Base-by-base conservation (phyloP, 2,329 filamentous ascomycete genomes). In the Venturia aucupariae region DNA sequence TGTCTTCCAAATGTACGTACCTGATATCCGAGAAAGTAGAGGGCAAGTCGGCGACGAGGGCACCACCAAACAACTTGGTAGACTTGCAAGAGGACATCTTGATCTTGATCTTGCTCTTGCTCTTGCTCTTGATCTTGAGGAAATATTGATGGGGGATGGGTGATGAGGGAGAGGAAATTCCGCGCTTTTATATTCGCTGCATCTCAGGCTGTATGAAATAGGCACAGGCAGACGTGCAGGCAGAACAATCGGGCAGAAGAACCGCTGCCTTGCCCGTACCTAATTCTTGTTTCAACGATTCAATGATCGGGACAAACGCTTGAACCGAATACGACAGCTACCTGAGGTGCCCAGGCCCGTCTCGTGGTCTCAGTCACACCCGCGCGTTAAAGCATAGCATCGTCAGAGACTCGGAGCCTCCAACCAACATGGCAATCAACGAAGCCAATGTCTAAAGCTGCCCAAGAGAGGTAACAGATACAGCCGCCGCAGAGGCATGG, bases 21-120 rank as follows among this genome's bases (percentile, higher is more conserved):
- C 87, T 90, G 65, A 90, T 87, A 71, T 92, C 89, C 69, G 83
- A 83, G 74, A 90, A 90, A 67, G 81, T 81, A 62, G 79, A 74
- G 17, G 89, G 89, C 17, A 92, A 78, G 67, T 90, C 87, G 70
- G 82, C 84, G 68, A 82, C 80, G 67, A 92, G 83, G 66, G 89
- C 88, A 72, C 88, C 88, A 72, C 89, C 89, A 72, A 86, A 92
- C 59, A 92, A 84, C 64, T 82, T 78, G 60, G 82, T 57, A 46
- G 48, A 30, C 27, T 64, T 65, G 64, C 64, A 65, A 11, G 35
- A 19, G n/a, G 51, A 57, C 51, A 57, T 57, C 35, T 22, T 57
- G 51, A 27, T 19, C 10, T 35, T 17, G 30, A 22, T n/a, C n/a
- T n/a, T n/a, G n/a, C n/a, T n/a, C n/a, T n/a, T n/a, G n/a, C n/a